Base-by-base conservation (phyloP, 352 stramenopile genomes). In the Pythium aphanidermatum region DNA sequence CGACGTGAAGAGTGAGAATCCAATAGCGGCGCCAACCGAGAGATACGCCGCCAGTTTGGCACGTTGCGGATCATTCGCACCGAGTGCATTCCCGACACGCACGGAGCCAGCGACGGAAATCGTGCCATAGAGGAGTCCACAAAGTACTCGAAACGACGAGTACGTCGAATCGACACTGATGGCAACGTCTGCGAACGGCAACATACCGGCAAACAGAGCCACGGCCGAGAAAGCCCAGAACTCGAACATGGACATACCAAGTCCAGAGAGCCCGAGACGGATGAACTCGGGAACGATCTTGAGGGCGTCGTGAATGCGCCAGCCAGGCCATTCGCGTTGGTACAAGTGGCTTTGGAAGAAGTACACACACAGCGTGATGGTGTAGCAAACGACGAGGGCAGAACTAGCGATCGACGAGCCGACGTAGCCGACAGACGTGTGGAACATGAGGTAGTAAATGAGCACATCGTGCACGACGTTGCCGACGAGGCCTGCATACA, bases 381-480 rank as follows among this genome's bases (percentile, higher is more conserved):
- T 66, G 56, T 89, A 83, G 64, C 61, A 73, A 9, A 68, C 62
- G 25, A 73, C 50, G 16, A 80, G 65, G 13, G 66, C 63, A 36
- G 71, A 83, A 44, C 57, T 67, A 23, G 81, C 85, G 27, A 95
- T 64, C 28, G 84, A 80, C 23, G 69, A 86, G n/a, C 79, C 83
- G 0, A 87, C 61, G 49, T 86, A 92, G 5, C 83, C 84, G 29
- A 83, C 53, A 0, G 60, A 37, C 0, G 84, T 91, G 53, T 72
- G 82, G 63, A 90, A 87, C 60, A 95, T 91, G 54, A 96, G 70
- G 33, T 88, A 63, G 63, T 93, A 95, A 21, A 90, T 86, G 13
- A 90, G 50, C 17, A 74, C 60, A 16, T 67, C 60, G 54, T 94
- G 86, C 21, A 95, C 74, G 28, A 95, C 31, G 41, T 88, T 92